These are phyloP conservation scores for Colletotrichum tabaci DNA, from an alignment of 2,329 filamentous ascomycete species.

Conservation along the genomic window DNA sequence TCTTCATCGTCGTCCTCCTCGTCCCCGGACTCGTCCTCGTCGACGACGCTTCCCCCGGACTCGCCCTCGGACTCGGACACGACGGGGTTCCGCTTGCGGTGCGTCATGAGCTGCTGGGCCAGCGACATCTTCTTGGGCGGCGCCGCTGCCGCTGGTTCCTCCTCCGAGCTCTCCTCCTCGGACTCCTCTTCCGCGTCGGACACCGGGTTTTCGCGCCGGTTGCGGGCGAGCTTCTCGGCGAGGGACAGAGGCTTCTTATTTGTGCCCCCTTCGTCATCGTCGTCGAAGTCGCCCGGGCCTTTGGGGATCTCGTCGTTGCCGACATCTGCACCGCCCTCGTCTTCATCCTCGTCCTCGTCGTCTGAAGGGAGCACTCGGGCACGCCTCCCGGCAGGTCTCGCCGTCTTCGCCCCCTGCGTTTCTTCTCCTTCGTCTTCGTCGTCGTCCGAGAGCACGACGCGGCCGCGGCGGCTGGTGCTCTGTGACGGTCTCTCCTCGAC, in stretches of 20 bases:
- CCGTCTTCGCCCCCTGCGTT: too few relatives aligned
- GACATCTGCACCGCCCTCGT: slow-evolving; percentile 33
- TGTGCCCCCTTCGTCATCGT: not conserved
- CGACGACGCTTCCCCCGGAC: slow-evolving; percentile 44
- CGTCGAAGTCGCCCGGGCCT: not conserved
- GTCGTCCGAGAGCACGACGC: slow-evolving; percentile 45
- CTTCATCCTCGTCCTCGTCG: slow-evolving; percentile 37
- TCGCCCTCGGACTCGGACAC: slow-evolving; percentile 43
- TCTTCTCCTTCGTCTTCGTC: slow-evolving; percentile 35
- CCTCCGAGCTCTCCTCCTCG: slow-evolving; percentile 27
- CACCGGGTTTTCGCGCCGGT: slow-evolving; percentile 30
- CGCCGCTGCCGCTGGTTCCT: slow-evolving; percentile 38
- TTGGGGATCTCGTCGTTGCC: not conserved
- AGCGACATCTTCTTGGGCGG: slow-evolving; percentile 44
- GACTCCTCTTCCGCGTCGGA: slow-evolving; percentile 29
- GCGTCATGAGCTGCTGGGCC: slow-evolving; percentile 45
- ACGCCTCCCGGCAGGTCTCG: slow-evolving; percentile 12
- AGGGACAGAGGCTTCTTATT: slow-evolving; percentile 9
- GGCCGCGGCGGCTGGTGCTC: slow-evolving; percentile 40
- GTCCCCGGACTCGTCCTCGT: slow-evolving; percentile 43
- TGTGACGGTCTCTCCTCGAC: slow-evolving; percentile 23
- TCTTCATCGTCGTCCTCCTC: slow-evolving; percentile 45
- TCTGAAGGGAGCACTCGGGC: slow-evolving; percentile 26
- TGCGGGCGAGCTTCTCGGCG: slow-evolving; percentile 30
- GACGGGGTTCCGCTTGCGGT: slow-evolving; percentile 43